Conservation (phyloP, 225 moss, liverwort and hornwort species). For the Lunularia cruciata region DNA sequence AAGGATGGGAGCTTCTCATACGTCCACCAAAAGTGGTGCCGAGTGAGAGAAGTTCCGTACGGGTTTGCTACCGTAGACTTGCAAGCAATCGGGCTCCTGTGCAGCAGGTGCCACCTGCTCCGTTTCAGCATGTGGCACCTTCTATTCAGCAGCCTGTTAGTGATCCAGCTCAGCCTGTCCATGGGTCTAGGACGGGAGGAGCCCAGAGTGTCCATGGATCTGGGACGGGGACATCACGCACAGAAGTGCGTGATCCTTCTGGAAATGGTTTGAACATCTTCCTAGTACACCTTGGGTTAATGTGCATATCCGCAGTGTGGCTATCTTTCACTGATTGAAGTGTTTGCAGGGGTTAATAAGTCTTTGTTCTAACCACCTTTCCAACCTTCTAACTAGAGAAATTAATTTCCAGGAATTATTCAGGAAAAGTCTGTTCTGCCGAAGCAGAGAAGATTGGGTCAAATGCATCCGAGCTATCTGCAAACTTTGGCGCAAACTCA, state of each 20-base stretch:
- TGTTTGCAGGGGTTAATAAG: background rate
- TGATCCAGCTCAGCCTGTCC: background rate
- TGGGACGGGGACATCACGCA: slow-evolving; percentile 13
- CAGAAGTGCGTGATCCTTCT: slow-evolving; percentile 32
- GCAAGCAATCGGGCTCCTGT: background rate
- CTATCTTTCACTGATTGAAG: background rate
- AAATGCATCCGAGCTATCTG: slow-evolving; percentile 80
- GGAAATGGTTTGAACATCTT: slow-evolving; percentile 1
- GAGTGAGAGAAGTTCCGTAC: slow-evolving; percentile 27
- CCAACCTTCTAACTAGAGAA: no score
- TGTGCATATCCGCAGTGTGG: background rate
- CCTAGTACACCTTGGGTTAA: background rate
- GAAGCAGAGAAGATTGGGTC: slow-evolving; percentile 10
- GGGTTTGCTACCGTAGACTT: slow-evolving; percentile 43
- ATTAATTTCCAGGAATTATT: background rate
- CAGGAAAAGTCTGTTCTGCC: background rate
- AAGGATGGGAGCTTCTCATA: slow-evolving; percentile 45
- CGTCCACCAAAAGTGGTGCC: slow-evolving; percentile 37
- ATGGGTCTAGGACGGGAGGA: background rate
- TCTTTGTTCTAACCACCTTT: background rate
- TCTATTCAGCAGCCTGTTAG: background rate
- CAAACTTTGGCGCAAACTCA: slow-evolving; percentile 76
- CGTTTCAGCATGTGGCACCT: background rate
- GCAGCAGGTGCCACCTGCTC: slow-evolving; percentile 12
- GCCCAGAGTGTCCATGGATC: background rate